Base-by-base conservation (phyloP, 2,329 filamentous ascomycete species). In the Talaromyces sp. region DNA sequence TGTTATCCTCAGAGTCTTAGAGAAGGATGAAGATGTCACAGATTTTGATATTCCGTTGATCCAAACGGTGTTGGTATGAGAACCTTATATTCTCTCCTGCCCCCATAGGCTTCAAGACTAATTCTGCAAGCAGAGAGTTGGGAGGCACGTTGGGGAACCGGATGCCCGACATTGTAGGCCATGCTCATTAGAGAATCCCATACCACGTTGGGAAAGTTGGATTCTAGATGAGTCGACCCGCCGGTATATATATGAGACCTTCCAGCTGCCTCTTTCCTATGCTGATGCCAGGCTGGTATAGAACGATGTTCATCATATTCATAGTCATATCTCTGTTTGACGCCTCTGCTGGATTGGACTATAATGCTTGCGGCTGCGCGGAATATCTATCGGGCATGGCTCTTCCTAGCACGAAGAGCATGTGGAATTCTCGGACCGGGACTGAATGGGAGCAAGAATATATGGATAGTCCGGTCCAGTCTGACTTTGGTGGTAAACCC, bases 11-110 rank as follows among this genome's bases (percentile, higher is more conserved):
- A 25, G 53, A 45, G 28, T 55, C 2, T 2, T 45, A 2, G 53
- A 55, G 19, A 46, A 55, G 22, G 53, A 55, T 15, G 53, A 55
- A 15, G 11, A 36, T n/a, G 40, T 55, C 5, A 37, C 40, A 0
- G 28, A 55, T 28, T 55, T 55, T 17, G 53, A 55, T 19, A 55
- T 55, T 13, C 53, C 53, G 21, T 36, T 55, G 7, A 46, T 55
- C 13, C 22, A 33, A 7, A 55, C 52, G 21, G 41, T 25, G n/a
- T n/a, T 40, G 40, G 52, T 55, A 45, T 36, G 52, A 15, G 11
- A 11, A 19, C 6, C 19, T n/a, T 11, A 19, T n/a, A 8, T 33
- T 19, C 25, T 22, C n/a, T 25, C 22, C 1, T 25, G 33, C 17
- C 15, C 40, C 13, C 5, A 21, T 9, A n/a, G 41, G 15, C 21